These are phyloP conservation scores for Ilyonectria sp. DNA, from an alignment of 2,329 filamentous ascomycete species.

Conservation along the genomic window DNA sequence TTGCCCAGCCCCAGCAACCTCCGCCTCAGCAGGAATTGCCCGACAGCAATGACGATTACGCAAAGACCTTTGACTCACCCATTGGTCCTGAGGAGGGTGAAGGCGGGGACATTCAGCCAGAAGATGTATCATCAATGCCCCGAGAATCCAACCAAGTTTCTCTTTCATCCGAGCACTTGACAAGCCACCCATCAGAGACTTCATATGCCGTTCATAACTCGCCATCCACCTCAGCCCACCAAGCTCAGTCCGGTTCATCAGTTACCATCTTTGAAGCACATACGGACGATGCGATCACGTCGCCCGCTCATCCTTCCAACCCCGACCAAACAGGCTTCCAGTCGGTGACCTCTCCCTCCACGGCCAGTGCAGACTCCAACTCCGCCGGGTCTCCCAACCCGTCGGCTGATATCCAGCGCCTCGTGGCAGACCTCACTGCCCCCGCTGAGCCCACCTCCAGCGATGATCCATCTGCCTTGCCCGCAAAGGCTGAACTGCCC, in stretches of 20 bases:
- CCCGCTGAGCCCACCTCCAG: constrained; percentile 51
- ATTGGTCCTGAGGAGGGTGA: constrained; percentile 55
- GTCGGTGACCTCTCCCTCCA: constrained; percentile 41
- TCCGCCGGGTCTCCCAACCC: constrained; percentile 49
- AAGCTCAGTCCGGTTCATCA: constrained; percentile 44
- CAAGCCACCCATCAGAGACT: constrained; percentile 50
- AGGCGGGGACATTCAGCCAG: constrained; percentile 53
- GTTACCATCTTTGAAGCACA: constrained; percentile 48
- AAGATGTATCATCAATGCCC: constrained; percentile 62
- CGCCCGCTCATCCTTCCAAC: constrained; percentile 44
- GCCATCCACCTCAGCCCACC: constrained; percentile 44
- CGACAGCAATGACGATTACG: constrained; percentile 64
- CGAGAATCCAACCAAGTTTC: constrained; percentile 61
- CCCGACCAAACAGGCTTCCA: constrained; percentile 33
- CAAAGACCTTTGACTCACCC: constrained; percentile 67
- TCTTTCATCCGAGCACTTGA: constrained; percentile 57
- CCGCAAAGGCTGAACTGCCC: constrained; percentile 46
- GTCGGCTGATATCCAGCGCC: constrained; percentile 57
- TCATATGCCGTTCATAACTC: constrained; percentile 52
- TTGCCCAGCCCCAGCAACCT: constrained; percentile 45
- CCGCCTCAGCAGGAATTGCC: constrained; percentile 49
- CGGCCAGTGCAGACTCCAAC: constrained; percentile 49
- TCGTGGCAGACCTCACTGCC: constrained; percentile 60
- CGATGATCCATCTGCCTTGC: constrained; percentile 48
- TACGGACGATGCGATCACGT: constrained; percentile 40